A percentile compares a stretch with the other conserved stretches of the same genome.
Conservation (phyloP, 176 grass and related monocot species). For the Avena atlantica region DNA sequence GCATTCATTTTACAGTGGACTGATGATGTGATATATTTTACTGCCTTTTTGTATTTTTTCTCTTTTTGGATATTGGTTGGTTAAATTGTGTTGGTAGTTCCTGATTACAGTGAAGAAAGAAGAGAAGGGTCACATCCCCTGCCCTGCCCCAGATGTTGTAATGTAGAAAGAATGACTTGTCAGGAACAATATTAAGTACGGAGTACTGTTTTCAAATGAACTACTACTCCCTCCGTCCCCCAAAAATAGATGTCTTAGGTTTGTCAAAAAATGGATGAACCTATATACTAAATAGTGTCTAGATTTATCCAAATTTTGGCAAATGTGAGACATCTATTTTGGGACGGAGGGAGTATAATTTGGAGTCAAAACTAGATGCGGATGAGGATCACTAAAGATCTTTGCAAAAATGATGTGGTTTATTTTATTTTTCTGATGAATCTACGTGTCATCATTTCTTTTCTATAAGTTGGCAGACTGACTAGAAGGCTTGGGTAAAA, state of each 20-base stretch:
- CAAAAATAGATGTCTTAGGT: no score
- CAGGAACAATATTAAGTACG: constrained; percentile 27
- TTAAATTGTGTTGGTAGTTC: constrained; percentile 51
- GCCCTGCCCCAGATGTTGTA: constrained; percentile 47
- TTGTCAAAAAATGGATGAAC: no score
- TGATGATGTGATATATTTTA: constrained; percentile 50
- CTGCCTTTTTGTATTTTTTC: constrained; percentile 37
- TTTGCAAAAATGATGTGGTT: no score
- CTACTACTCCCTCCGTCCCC: neutral
- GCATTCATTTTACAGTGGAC: constrained; percentile 50
- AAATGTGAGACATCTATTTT: no score
- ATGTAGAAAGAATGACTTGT: constrained; percentile 54
- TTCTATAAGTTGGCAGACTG: no score
- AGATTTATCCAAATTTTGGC: no score
- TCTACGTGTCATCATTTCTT: no score
- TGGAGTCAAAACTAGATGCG: neutral
- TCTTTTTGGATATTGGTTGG: constrained; percentile 44
- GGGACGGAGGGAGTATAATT: neutral
- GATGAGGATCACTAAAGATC: no score
- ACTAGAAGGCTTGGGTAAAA: no score
- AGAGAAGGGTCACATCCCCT: constrained; percentile 19
- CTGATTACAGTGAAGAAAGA: constrained; percentile 43
- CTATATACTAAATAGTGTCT: no score
- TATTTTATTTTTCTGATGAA: no score
- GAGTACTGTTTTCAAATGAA: constrained; percentile 5